phyloP scores from a whole-genome alignment of 768 basidiomycete genomes.

The Russula abietina region DNA sequence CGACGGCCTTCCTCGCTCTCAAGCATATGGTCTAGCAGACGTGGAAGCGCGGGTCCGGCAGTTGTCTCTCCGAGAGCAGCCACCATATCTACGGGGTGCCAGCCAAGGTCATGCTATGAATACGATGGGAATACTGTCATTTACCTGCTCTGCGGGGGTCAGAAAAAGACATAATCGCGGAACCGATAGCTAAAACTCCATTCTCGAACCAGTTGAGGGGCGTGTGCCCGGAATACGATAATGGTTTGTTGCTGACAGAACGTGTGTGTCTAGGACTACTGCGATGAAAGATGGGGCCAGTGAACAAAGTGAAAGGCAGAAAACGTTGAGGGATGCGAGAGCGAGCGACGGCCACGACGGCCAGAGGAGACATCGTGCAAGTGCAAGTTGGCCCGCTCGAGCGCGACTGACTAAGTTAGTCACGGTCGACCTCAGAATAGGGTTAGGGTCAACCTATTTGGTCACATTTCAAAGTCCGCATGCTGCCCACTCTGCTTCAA shows the following conservation, averaged over 20 bases:
- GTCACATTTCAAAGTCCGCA: not conserved
- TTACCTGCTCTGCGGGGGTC: conserved; percentile 81
- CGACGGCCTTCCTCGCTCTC: conserved; percentile 73
- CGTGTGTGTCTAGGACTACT: conserved; percentile 8
- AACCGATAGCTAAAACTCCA: conserved; percentile 78
- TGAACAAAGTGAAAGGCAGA: not conserved
- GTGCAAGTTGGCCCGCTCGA: not conserved
- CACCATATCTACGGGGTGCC: conserved; percentile 70
- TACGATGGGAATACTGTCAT: conserved; percentile 28
- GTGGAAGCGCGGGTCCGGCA: conserved; percentile 69
- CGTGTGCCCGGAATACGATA: conserved; percentile 75
- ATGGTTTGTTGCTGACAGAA: conserved; percentile 31
- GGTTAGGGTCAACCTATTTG: conserved; percentile 8
- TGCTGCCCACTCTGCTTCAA: not conserved
- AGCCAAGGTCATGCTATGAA: not conserved
- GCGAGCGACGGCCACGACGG: not conserved
- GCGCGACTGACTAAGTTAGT: not conserved
- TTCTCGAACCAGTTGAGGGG: conserved; percentile 80
- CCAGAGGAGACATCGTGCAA: conserved; percentile 14
- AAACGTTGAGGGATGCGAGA: not conserved
- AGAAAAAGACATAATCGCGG: conserved; percentile 72
- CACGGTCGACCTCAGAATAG: not conserved
- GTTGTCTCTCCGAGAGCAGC: conserved; percentile 93
- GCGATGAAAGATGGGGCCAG: not conserved
- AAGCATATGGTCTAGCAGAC: conserved; percentile 72